Base-by-base conservation (phyloP, 495 filamentous ascomycete species). In the Penicillium lagena region DNA sequence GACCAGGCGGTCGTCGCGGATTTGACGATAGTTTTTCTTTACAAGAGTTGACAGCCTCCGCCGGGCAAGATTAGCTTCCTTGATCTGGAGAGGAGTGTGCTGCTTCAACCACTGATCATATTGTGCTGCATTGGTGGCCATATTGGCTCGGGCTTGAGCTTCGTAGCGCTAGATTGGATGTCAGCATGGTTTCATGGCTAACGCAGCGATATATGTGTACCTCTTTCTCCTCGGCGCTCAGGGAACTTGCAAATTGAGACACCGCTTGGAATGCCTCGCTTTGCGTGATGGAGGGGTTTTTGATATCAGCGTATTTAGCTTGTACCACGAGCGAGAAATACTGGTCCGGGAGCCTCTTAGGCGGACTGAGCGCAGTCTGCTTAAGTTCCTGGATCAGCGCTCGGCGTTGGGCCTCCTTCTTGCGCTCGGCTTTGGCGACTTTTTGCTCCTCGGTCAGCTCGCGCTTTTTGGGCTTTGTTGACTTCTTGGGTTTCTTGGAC, bases 51-150 rank as follows among this genome's bases (percentile, higher is more conserved):
- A 62, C 9, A 90, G 71, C 2, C 12, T 11, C 1, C 12, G 41
- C 34, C 88, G 83, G 13, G 87, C 87, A 1, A 6, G 37, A 60
- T 89, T 90, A 44, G 87, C 86, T 2, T 66, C 49, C 33, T 63
- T 51, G 41, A 90, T 86, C 47, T 81, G 59, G 5, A 64, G 47
- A 2, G 76, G 73, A 7, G 80, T 73, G 54, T 85, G 63, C 6
- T 60, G 64, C 28, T 76, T 57, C 28, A 90, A 51, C 83, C 83
- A 94, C 27, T 70, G 51, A 29, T 72, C 68, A 49, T 76, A 75
- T 0, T 61, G 57, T 13, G 70, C 68, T 4, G 55, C 47, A 42
- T 75, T 76, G 8, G 56, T 54, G 14, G 68, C 54, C 31, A 58
- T 71, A 52, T 76, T 79, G 44, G 75, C 48, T 27, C 64, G 64